A percentile compares a stretch with the other conserved stretches of the same genome.
Evolutionary conservation across 352 stramenopile species (phyloP).

Genomic region (Globisporangium irregulare): DNA sequence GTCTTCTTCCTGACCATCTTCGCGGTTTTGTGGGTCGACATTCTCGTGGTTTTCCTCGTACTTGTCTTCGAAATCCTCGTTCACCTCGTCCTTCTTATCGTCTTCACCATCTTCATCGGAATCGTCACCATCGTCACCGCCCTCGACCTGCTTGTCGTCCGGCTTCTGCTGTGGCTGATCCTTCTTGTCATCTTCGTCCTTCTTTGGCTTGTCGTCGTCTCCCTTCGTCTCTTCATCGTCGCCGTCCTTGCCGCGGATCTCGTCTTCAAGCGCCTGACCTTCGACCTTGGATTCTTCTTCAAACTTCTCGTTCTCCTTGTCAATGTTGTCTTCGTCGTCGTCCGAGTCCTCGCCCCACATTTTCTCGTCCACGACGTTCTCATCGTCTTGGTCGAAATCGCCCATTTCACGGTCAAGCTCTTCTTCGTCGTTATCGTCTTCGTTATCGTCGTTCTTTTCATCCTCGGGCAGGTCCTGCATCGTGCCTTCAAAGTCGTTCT

Average conservation of each 20-base stretch:
- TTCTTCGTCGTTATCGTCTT: conserved; percentile 87
- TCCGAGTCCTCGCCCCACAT: conserved; percentile 96
- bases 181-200: conserved; percentile 38
- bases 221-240: conserved; percentile 83
- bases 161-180: conserved; percentile 33
- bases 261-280: conserved; percentile 78
- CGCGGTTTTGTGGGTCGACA: conserved; percentile 51
- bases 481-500: conserved; percentile 99
- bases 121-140: conserved; percentile 39
- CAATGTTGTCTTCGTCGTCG: conserved; percentile 91
- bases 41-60: conserved; percentile 75
- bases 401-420: conserved; percentile 99
- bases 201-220: conserved; percentile 55
- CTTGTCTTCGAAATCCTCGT: conserved; percentile 90
- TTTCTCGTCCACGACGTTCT: conserved; percentile 99
- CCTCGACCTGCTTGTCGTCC: conserved; percentile 44
- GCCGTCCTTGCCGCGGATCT: conserved; percentile 88
- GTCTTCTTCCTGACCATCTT: conserved; percentile 47
- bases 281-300: conserved; percentile 85
- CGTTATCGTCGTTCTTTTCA: conserved; percentile 87
- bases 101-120: conserved; percentile 36
- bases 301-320: conserved; percentile 96
- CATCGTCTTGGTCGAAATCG: conserved; percentile 93
- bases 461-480: conserved; percentile 96
- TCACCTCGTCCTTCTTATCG: conserved; percentile 82